Percentiles rank a stretch among this genome's conserved stretches.
These are phyloP conservation scores for Elongisporangium undulatum DNA, from an alignment of 352 stramenopile genomes.

Conservation along the genomic window DNA sequence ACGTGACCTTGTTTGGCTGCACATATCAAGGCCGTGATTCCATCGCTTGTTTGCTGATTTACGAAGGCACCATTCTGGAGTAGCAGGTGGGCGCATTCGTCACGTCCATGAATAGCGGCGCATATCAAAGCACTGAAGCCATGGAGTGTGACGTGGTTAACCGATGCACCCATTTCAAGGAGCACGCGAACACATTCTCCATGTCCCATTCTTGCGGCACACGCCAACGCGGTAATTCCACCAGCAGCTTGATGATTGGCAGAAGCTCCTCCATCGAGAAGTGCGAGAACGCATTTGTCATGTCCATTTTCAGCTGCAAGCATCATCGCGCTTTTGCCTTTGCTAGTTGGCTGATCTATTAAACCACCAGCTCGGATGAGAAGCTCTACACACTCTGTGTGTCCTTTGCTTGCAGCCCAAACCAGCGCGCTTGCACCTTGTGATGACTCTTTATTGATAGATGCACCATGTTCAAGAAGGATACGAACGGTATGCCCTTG, in stretches of 20 bases:
- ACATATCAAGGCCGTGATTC: neutral
- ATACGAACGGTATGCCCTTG: conserved; percentile 9
- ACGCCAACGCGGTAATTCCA: neutral
- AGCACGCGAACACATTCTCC: neutral
- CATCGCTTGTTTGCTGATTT: neutral
- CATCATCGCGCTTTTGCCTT: neutral
- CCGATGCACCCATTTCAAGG: neutral
- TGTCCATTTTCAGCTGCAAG: neutral
- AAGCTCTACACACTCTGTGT: neutral
- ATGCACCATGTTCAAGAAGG: conserved; percentile 14
- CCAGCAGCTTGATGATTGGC: neutral
- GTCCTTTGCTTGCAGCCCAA: neutral
- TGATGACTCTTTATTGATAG: neutral
- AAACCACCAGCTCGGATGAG: neutral
- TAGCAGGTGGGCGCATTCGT: neutral
- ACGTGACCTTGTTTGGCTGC: conserved; percentile 4
- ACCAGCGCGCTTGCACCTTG: neutral
- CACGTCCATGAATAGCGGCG: conserved; percentile 4
- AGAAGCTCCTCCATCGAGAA: neutral
- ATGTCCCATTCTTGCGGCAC: neutral
- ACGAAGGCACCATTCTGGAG: neutral
- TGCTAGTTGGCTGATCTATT: neutral
- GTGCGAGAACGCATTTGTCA: neutral
- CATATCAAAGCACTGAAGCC: conserved; percentile 8
- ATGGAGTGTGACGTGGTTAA: neutral